A percentile compares a stretch with the other conserved stretches of the same genome.
Evolutionary conservation across 2,329 filamentous ascomycete genomes (phyloP).

Genomic region (Gnomoniopsis sp.): DNA sequence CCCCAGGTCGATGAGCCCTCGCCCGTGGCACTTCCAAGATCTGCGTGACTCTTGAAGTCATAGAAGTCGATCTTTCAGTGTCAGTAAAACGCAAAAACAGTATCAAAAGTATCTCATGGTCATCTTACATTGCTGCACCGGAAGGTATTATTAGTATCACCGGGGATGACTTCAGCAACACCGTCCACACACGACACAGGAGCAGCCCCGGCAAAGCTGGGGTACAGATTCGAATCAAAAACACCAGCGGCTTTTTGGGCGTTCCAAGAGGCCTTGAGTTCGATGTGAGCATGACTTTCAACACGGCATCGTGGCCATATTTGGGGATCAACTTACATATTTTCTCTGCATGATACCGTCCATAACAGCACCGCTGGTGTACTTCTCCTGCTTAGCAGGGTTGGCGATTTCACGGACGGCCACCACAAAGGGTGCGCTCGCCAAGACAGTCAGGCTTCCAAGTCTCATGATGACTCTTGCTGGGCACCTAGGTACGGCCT

Average conservation of each 20-base stretch:
- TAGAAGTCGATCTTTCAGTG: conserved; percentile 39
- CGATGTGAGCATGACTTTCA: not conserved
- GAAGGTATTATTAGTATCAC: conserved; percentile 45
- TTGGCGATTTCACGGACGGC: conserved; percentile 8
- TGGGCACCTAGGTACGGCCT: not conserved
- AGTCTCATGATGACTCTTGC: not conserved
- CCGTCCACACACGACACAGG: conserved; percentile 37
- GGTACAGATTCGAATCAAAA: conserved; percentile 1
- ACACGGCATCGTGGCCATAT: not conserved
- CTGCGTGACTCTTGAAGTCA: conserved; percentile 52
- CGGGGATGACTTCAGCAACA: conserved; percentile 39
- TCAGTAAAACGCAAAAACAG: not conserved
- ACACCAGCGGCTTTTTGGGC: not conserved
- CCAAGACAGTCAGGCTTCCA: conserved; percentile 4
- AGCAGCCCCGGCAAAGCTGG: not conserved
- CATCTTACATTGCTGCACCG: conserved; percentile 39
- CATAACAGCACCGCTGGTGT: conserved; percentile 12
- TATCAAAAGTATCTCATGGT: not conserved
- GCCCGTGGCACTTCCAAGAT: conserved; percentile 42
- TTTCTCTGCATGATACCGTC: conserved; percentile 11
- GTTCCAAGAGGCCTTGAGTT: conserved; percentile 1
- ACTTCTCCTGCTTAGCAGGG: conserved; percentile 10
- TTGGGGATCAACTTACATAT: not conserved
- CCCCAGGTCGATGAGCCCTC: conserved; percentile 41
- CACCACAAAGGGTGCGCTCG: conserved; percentile 5